Base-by-base conservation (phyloP, 2,329 filamentous ascomycete species). In the Calonectria hawksworthii region DNA sequence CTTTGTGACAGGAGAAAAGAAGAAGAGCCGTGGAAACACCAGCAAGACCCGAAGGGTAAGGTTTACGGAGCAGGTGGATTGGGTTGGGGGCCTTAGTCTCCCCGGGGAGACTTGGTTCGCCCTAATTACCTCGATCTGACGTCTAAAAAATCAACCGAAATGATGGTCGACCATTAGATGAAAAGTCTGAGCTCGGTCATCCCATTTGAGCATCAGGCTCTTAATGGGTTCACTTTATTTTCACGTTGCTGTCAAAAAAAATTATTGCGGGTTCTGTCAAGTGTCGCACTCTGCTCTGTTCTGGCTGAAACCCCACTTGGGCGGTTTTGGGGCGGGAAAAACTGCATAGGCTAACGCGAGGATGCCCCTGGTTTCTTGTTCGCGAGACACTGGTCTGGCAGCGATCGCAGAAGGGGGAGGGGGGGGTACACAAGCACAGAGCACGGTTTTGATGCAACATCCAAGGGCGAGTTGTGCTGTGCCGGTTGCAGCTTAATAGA, bases 361-460 rank as follows among this genome's bases (percentile, higher is more conserved):
- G 66, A 51, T 65, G 50, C 70, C 76, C 68, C 65, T 73, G 61
- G 72, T 70, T 74, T 59, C 75, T 70, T 38, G 56, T 67, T 72
- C 41, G 71, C 75, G 76, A 79, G 79, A 80, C 79, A 80, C 72
- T 80, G 79, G 79, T 75, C 79, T 79, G 77, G 79, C 72, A 74
- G 66, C 65, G 70, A 79, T 73, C 61, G 68, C 61, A 59, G 50
- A 63, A 70, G 30, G 21, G 44, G 54, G 56, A 52, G 38, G 61
- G 38, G 61, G 38, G 34, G 59, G 44, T 26, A 26, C 56, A 59
- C 66, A 47, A 16, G 51, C 44, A 56, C 26, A 66, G 32, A 47
- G 61, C 50, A 71, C 26, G 32, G 7, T 32, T 44, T 13, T 14
- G 26, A 56, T 56, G 34, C 32, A 30, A 52, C 30, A 26, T 14